Evolutionary conservation across 768 basidiomycete genomes (phyloP).

Genomic region (Amanita muscaria): DNA sequence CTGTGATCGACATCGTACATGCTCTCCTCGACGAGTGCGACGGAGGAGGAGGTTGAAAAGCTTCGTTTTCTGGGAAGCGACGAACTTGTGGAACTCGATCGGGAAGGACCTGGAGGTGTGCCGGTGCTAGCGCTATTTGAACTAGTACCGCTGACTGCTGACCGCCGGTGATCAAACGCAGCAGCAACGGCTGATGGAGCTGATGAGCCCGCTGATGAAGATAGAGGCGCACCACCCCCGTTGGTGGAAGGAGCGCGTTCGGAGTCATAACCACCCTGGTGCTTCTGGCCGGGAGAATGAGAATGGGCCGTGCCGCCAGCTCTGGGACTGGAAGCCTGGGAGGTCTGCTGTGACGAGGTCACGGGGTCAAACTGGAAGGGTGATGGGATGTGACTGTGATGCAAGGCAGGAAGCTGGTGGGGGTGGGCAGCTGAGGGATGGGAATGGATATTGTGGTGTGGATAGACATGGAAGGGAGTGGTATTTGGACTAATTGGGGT

Average conservation of each 20-base stretch:
- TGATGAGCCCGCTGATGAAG: too few relatives aligned
- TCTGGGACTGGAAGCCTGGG: slow-evolving; percentile 5
- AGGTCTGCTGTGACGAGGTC: slow-evolving; percentile 23
- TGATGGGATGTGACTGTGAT: slow-evolving; percentile 33
- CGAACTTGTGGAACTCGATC: slow-evolving; percentile 33
- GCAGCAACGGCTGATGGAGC: slow-evolving; percentile 18
- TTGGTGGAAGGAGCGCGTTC: slow-evolving; percentile 10
- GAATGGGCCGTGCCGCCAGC: not conserved
- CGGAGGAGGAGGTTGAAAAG: slow-evolving; percentile 36
- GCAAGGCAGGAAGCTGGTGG: slow-evolving; percentile 12
- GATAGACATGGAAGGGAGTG: slow-evolving; percentile 25
- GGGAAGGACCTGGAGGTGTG: slow-evolving; percentile 19
- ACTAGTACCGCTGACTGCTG: too few relatives aligned
- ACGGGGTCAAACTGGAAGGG: slow-evolving; percentile 46
- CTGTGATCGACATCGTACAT: slow-evolving; percentile 33
- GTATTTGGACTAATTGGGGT: slow-evolving; percentile 54
- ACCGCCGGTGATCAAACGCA: slow-evolving; percentile 20
- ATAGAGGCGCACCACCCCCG: too few relatives aligned
- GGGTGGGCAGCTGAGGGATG: not conserved
- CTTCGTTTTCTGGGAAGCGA: slow-evolving; percentile 61
- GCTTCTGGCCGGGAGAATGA: not conserved
- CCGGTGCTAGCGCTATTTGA: too few relatives aligned
- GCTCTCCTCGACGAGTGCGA: slow-evolving; percentile 29
- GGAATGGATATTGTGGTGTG: not conserved
- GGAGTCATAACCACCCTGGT: slow-evolving; percentile 19